Base-by-base conservation (phyloP, 345 rosid species). In the Dipteronia sinensis region DNA sequence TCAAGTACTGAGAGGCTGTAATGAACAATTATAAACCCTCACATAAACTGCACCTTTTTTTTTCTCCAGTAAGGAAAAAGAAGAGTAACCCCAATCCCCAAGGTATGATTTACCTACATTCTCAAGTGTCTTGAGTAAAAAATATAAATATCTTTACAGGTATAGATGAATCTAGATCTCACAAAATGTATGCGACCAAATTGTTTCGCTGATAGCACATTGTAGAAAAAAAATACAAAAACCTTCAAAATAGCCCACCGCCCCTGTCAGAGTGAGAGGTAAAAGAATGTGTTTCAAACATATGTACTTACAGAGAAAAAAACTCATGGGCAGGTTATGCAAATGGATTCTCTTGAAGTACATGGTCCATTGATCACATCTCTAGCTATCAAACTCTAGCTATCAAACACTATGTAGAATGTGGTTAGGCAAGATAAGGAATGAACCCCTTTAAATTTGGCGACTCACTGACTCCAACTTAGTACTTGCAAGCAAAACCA, bases 101-200 rank as follows among this genome's bases (percentile, higher is more conserved):
- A 34, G 38, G 38, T 34, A 34, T 34, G 38, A 34, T 34, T 34
- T 34, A 4, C 38, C 38, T 34, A 34, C 4, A 10, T 46, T 47
- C 47, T 63, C 25, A 27, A 11, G 25, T 27, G 7, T 74, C n/a
- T 23, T 10, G 61, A 5, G 55, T 19, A 63, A 74, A 63, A 66
- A 29, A 64, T 17, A 56, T 20, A 74, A n/a, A 11, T 46, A 49
- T 64, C 31, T 19, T 49, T 29, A 65, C 70, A 74, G 49, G 70
- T 74, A 65, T 64, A n/a, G 27, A 74, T 63, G 70, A 74, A 65
- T 65, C 15, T 19, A 47, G n/a, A 74, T 65, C 62, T 74, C 49
- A 64, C 11, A 46, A 20, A 17, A 3, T 4, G 3, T 2, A 31
- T 5, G 49, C 10, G 11, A 56, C 9, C 9, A 2, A 47, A 55